phyloP scores from a whole-genome alignment of 2,329 filamentous ascomycete genomes.

The Kalmusia sp. region DNA sequence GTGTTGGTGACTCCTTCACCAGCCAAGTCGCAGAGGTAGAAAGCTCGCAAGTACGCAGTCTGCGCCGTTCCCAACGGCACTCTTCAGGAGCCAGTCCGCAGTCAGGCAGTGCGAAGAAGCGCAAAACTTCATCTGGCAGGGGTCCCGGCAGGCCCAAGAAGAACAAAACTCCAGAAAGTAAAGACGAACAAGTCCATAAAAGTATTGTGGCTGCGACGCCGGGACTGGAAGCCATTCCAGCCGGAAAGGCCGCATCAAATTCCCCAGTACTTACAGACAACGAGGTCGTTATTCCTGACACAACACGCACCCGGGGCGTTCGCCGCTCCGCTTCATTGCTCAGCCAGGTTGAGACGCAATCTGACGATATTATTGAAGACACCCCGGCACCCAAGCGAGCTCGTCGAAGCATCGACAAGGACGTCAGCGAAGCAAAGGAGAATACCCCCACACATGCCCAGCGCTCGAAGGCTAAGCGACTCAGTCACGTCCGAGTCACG shows the following conservation, averaged over 20 bases:
- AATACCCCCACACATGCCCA: constrained; percentile 3
- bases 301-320: constrained; percentile 29
- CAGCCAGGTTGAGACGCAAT: constrained; percentile 34
- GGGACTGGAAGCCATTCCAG: constrained; percentile 1
- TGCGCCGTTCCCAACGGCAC: constrained; percentile 37
- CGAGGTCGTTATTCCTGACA: constrained; percentile 18
- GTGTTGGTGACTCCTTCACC: constrained; percentile 47
- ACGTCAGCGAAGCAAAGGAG: constrained; percentile 38
- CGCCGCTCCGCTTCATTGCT: constrained; percentile 39
- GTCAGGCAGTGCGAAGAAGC: constrained; percentile 29
- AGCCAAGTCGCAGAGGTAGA: constrained; percentile 22
- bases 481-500: constrained; percentile 27
- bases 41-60: constrained; percentile 23
- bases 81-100: constrained; percentile 28
- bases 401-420: constrained; percentile 27
- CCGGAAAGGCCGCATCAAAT: constrained; percentile 24
- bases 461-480: constrained; percentile 16
- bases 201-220: constrained; percentile 48
- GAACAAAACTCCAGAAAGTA: constrained; percentile 11
- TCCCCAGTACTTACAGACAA: constrained; percentile 9
- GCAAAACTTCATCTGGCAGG: constrained; percentile 14
- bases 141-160: constrained; percentile 21
- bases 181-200: constrained; percentile 44
- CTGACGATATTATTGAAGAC: constrained; percentile 30
- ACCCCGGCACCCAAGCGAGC: constrained; percentile 39